These are phyloP conservation scores for Viola odorata DNA, from an alignment of 345 rosid genomes.

Conservation along the genomic window DNA sequence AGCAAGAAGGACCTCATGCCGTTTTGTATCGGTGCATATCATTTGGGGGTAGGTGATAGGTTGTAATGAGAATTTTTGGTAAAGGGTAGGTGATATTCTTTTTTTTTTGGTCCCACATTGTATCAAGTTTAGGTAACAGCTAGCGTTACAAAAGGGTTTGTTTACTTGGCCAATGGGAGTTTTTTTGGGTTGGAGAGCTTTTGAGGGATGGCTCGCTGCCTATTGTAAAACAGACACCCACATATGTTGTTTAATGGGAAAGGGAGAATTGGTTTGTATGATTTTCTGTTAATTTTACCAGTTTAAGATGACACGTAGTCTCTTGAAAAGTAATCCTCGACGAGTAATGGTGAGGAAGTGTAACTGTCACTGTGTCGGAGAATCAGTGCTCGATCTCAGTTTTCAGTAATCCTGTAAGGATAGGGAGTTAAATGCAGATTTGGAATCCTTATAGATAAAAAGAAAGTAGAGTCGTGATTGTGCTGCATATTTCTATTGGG, in stretches of 20 bases:
- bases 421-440: too few relatives aligned
- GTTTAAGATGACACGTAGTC: too few relatives aligned
- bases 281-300: too few relatives aligned
- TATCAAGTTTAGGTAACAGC: conserved; percentile 6
- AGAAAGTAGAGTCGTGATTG: too few relatives aligned
- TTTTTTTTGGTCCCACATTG: conserved; percentile 6
- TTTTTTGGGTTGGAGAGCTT: background rate
- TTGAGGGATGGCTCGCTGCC: background rate
- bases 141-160: background rate
- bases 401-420: too few relatives aligned
- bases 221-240: conserved; percentile 11
- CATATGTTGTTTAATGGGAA: conserved; percentile 6
- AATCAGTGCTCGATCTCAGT: too few relatives aligned
- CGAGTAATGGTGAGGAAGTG: too few relatives aligned
- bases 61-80: conserved; percentile 19
- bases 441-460: too few relatives aligned
- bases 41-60: conserved; percentile 1
- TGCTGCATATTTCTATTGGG: too few relatives aligned
- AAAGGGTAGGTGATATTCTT: conserved; percentile 11
- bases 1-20: background rate
- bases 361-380: too few relatives aligned
- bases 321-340: too few relatives aligned
- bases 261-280: conserved; percentile 7
- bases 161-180: background rate
- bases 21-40: conserved; percentile 4